These are phyloP conservation scores for Mucor saturninus DNA, from an alignment of 371 early-diverging fungal genomes.

Conservation along the genomic window DNA sequence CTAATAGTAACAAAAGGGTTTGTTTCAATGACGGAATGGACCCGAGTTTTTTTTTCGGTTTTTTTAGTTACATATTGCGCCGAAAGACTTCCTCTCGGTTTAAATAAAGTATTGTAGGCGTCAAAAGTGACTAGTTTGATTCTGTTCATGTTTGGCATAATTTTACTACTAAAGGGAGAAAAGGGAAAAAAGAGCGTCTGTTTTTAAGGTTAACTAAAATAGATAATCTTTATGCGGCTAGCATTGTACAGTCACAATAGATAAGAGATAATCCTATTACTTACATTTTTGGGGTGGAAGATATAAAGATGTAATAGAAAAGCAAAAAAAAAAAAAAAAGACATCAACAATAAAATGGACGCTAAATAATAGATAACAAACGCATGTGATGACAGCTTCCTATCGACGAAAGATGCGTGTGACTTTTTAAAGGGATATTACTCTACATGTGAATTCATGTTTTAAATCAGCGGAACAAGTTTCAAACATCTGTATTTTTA, in stretches of 20 bases:
- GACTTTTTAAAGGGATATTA: not conserved
- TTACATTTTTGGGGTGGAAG: not conserved
- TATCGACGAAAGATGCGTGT: not conserved
- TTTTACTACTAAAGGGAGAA: slow-evolving; percentile 18
- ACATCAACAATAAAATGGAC: not conserved
- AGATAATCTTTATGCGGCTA: not conserved
- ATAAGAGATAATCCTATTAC: slow-evolving; percentile 8
- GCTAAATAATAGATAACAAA: not conserved
- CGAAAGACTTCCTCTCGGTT: slow-evolving; percentile 45
- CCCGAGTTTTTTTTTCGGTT: not conserved
- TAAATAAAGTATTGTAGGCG: slow-evolving; percentile 53
- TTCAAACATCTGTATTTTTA: not conserved
- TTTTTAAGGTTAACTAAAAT: slow-evolving; percentile 7
- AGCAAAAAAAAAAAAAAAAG: not conserved
- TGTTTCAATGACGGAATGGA: not conserved
- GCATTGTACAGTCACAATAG: slow-evolving; percentile 1
- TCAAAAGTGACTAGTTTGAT: slow-evolving; percentile 49
- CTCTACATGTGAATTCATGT: slow-evolving; percentile 24
- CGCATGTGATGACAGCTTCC: too few relatives aligned
- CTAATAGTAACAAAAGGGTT: slow-evolving; percentile 14
- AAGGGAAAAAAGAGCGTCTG: slow-evolving; percentile 32
- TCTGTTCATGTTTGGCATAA: slow-evolving; percentile 12
- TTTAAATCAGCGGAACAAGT: slow-evolving; percentile 12
- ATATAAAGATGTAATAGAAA: too few relatives aligned
- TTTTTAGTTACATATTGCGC: slow-evolving; percentile 39